These are phyloP conservation scores for Adansonia gregorii DNA, from an alignment of 441 rosid genomes.

Conservation along the genomic window DNA sequence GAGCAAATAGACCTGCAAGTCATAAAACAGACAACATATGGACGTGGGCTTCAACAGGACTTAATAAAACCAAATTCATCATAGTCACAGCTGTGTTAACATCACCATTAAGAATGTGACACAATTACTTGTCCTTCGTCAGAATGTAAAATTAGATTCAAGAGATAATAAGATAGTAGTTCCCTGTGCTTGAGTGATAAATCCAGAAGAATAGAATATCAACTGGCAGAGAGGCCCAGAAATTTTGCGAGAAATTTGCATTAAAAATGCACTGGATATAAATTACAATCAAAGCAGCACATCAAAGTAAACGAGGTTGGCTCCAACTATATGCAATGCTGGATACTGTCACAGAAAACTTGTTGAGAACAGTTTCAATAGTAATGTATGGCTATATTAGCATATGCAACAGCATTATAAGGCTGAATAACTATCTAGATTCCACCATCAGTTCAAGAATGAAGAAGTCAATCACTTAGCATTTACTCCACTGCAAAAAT, in stretches of 20 bases:
- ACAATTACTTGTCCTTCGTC: conserved; percentile 8
- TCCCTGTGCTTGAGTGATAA: not conserved
- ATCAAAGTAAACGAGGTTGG: not conserved
- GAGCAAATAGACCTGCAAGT: conserved; percentile 13
- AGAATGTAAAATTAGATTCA: not conserved
- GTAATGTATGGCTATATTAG: conserved; percentile 6
- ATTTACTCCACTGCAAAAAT: not conserved
- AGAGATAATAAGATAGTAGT: not conserved
- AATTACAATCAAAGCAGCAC: not conserved
- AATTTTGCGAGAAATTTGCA: not conserved
- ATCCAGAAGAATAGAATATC: not conserved
- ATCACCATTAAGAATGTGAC: not conserved
- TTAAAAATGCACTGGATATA: not conserved
- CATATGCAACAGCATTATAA: not conserved
- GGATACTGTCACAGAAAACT: not conserved
- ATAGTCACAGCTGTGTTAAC: not conserved
- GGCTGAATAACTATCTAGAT: not conserved
- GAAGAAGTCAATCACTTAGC: not conserved
- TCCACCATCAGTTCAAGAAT: not conserved
- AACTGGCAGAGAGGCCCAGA: not conserved
- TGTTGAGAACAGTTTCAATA: not conserved
- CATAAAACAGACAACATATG: not conserved
- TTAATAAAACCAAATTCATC: not conserved
- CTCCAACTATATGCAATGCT: not conserved
- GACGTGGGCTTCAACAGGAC: not conserved